Evolutionary conservation across 164 flowering plant species (phyloP).

Genomic region (Malania oleifera): DNA sequence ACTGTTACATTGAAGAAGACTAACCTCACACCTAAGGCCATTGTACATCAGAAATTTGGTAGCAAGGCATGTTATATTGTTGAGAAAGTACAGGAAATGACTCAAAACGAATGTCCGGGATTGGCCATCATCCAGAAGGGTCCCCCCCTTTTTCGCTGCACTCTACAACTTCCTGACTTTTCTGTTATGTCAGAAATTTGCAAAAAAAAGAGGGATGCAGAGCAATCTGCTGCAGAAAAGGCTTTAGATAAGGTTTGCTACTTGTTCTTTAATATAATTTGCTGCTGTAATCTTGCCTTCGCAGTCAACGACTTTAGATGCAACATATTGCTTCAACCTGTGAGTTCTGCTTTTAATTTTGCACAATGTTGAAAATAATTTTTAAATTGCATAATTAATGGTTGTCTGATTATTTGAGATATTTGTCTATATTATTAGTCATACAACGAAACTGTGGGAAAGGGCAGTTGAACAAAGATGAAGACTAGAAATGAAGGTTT

Average conservation of each 20-base stretch:
- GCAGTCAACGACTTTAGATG: slow-evolving; percentile 1
- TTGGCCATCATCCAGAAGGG: slow-evolving; percentile 58
- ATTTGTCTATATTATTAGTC: neutral
- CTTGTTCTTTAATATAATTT: neutral
- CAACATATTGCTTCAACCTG: neutral
- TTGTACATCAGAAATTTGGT: slow-evolving; percentile 70
- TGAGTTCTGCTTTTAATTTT: neutral
- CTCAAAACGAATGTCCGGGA: slow-evolving; percentile 75
- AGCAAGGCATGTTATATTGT: slow-evolving; percentile 48
- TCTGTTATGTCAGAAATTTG: slow-evolving; percentile 57
- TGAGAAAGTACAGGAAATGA: slow-evolving; percentile 60
- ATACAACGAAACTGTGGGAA: too few species aligned
- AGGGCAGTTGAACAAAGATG: too few species aligned
- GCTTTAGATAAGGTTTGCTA: slow-evolving; percentile 70
- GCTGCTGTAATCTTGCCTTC: too few species aligned
- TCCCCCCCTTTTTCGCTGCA: slow-evolving; percentile 66
- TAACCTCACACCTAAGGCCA: slow-evolving; percentile 62
- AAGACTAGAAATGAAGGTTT: too few species aligned
- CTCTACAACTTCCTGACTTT: slow-evolving; percentile 75
- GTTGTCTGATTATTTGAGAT: neutral
- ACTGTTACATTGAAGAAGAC: slow-evolving; percentile 26
- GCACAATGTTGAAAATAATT: neutral
- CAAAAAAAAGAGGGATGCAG: slow-evolving; percentile 85
- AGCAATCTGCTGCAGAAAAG: slow-evolving; percentile 83
- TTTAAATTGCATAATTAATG: neutral